Evolutionary conservation across 2,329 filamentous ascomycete species (phyloP), one percentile per base, ranked within the genome.

Genomic region (Coleophoma cylindrospora): DNA sequence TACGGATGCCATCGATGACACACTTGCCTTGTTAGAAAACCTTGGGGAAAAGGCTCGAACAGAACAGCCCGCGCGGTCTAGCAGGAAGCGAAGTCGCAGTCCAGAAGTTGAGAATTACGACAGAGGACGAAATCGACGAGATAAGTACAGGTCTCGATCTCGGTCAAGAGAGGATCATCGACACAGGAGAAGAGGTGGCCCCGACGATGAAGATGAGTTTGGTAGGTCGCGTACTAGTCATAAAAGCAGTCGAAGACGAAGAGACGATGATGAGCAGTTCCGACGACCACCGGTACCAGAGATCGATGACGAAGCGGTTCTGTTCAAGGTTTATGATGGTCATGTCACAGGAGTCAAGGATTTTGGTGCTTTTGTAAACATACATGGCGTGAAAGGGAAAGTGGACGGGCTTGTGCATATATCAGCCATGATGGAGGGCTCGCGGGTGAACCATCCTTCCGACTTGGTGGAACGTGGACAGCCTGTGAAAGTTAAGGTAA

Each of bases 331-430:
- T 2, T 99, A 99, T 63, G 81, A 90, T 55, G 94, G 94, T 1
- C 84, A 86, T 61, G 89, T 97, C 13, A 96, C 90, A 0, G 91
- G 91, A 0, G 77, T 99, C 48, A 97, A 96, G 62, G 90, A 96
- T 54, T 99, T 97, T 69, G 94, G 94, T 11, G 91, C 85, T 0
- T 99, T 99, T 68, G 91, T 97, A 51, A 96, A 95, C 59, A 67
- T 99, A n/a, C 80, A 86, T 57, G 87, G 91, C 15, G 86, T 99
- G 1, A 84, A 79, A 60, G 92, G 91, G 43, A 95, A 91, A 67
- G 87, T 95, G 1, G 91, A 96, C 64, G 94, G 94, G 0, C 74
- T 99, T 56, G 92, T 99, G 1, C 94, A 99, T 65, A 84, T 99
- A 27, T 96, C 92, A 21, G 88, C 89, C 19, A 86, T 99, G 68